These are phyloP conservation scores for Phytophthora colocasiae DNA, from an alignment of 352 stramenopile genomes.

Conservation along the genomic window DNA sequence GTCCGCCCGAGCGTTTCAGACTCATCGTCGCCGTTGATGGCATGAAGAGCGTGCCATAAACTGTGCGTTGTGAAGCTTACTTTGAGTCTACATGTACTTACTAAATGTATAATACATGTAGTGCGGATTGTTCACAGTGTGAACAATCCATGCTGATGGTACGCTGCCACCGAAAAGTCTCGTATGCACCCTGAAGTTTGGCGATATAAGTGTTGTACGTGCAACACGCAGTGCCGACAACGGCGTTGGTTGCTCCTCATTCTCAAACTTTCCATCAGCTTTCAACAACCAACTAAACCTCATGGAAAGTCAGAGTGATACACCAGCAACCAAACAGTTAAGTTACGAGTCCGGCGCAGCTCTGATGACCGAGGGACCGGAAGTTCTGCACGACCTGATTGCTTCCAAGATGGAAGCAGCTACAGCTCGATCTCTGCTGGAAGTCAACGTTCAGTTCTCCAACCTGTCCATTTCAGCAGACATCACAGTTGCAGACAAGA, in stretches of 20 bases:
- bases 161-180: conserved; percentile 2
- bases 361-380: conserved; percentile 30
- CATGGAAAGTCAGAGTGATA: conserved; percentile 10
- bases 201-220: neutral
- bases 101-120: too few species aligned
- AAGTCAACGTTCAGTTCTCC: conserved; percentile 42
- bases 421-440: conserved; percentile 28
- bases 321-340: conserved; percentile 11
- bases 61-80: neutral
- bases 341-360: conserved; percentile 21
- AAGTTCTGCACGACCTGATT: conserved; percentile 37
- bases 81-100: too few species aligned
- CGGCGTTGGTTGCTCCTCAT: conserved; percentile 1
- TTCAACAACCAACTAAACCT: neutral
- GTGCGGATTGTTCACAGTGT: neutral
- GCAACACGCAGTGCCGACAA: too few species aligned
- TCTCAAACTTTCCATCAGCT: conserved; percentile 18
- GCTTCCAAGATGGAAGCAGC: conserved; percentile 28
- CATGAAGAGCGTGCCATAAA: conserved; percentile 3
- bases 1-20: neutral
- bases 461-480: conserved; percentile 26
- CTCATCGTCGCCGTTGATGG: conserved; percentile 6
- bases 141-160: conserved; percentile 30
- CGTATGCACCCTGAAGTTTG: conserved; percentile 11
- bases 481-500: conserved; percentile 29